Evolutionary conservation across 192 early-diverging fungal genomes (phyloP).

Genomic region (Lunasporangiospora selenospora): DNA sequence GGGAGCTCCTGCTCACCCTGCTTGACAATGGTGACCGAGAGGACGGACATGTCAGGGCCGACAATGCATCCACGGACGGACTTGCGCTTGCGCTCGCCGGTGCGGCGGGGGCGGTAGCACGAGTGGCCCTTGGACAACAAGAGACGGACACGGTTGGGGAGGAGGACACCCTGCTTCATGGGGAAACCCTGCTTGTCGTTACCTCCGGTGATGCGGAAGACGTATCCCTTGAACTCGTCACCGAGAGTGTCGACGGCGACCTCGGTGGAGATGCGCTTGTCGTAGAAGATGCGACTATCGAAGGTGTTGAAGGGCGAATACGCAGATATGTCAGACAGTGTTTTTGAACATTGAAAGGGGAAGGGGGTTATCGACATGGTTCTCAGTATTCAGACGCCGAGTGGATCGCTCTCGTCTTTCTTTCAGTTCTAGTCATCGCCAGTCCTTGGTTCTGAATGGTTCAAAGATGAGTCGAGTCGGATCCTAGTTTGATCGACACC

Average conservation of each 20-base stretch:
- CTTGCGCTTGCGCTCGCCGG: constrained; percentile 99
- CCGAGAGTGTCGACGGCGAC: constrained; percentile 95
- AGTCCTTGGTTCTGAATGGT: background rate
- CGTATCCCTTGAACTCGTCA: constrained; percentile 99
- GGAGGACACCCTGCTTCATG: constrained; percentile 99
- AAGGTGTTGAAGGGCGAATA: constrained; percentile 62
- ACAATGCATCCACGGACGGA: constrained; percentile 99
- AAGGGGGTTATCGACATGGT: too few species aligned
- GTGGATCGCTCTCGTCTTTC: background rate
- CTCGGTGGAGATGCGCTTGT: constrained; percentile 97
- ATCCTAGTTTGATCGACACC: background rate
- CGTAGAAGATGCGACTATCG: constrained; percentile 93
- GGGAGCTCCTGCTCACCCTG: constrained; percentile 96
- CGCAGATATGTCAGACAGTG: background rate
- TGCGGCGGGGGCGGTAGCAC: constrained; percentile 97
- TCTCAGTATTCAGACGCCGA: background rate
- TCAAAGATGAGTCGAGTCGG: background rate
- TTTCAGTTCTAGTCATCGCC: background rate
- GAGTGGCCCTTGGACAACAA: constrained; percentile 94
- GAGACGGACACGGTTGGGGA: constrained; percentile 77
- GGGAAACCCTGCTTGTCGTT: constrained; percentile 99
- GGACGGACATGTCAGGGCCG: constrained; percentile 89
- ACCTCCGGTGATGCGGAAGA: constrained; percentile 99
- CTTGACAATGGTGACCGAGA: constrained; percentile 96
- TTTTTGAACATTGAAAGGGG: too few species aligned